Percentiles rank a stretch among this genome's conserved stretches.
Evolutionary conservation across 1,284 basidiomycete genomes (phyloP).

Genomic region (Veloboletus limbatus): DNA sequence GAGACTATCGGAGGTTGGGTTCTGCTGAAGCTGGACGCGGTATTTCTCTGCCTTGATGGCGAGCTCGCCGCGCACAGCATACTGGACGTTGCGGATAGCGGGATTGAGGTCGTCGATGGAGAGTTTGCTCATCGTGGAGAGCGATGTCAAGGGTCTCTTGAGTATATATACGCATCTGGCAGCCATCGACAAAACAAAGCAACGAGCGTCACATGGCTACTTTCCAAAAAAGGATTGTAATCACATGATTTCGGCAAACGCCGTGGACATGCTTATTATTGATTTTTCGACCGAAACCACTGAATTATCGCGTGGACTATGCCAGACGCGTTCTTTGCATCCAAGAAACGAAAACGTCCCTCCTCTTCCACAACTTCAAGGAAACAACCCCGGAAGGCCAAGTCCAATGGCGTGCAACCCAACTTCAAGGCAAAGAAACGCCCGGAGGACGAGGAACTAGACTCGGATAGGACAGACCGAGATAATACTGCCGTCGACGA

Average conservation of each 20-base stretch:
- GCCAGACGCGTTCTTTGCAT: slow-evolving; percentile 81
- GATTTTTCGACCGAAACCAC: slow-evolving; percentile 26
- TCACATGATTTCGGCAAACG: slow-evolving; percentile 20
- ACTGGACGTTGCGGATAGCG: slow-evolving; percentile 84
- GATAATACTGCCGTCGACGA: slow-evolving; percentile 69
- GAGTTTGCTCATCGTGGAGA: slow-evolving; percentile 51
- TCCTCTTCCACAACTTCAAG: slow-evolving; percentile 32
- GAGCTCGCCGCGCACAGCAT: slow-evolving; percentile 96
- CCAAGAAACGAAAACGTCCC: slow-evolving; percentile 65
- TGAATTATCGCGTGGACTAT: slow-evolving; percentile 37
- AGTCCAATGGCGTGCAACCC: slow-evolving; percentile 27
- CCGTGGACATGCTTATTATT: slow-evolving; percentile 13
- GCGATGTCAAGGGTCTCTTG: slow-evolving; percentile 4
- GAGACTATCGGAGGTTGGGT: slow-evolving; percentile 48
- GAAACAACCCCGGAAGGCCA: too few species aligned
- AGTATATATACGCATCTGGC: too few species aligned
- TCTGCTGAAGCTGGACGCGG: slow-evolving; percentile 62
- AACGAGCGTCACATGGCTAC: not conserved
- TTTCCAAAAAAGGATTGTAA: slow-evolving; percentile 1
- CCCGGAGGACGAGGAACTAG: slow-evolving; percentile 67
- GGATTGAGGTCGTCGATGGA: slow-evolving; percentile 75
- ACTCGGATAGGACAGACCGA: slow-evolving; percentile 60
- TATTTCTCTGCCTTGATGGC: slow-evolving; percentile 92
- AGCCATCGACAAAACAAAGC: too few species aligned
- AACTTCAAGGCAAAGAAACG: slow-evolving; percentile 34